phyloP scores from a whole-genome alignment of 2,329 filamentous ascomycete genomes.

The Pyrenophora graminea region DNA sequence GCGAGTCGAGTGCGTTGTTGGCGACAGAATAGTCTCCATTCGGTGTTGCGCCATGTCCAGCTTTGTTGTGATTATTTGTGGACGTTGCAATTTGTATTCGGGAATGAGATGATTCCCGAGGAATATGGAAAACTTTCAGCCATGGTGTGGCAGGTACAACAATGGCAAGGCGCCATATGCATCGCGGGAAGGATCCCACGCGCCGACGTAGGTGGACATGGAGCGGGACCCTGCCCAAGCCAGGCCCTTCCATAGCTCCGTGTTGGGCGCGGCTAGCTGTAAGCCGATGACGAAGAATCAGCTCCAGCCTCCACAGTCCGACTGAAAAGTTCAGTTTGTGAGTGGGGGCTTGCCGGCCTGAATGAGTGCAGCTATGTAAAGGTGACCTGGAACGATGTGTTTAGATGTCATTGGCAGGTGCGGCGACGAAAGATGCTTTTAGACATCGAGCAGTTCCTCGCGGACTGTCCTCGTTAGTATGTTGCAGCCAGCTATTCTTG shows the following conservation, averaged over 20 bases:
- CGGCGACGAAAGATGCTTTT: conserved; percentile 16
- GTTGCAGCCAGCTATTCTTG: conserved; percentile 25
- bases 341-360: conserved; percentile 10
- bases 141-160: conserved; percentile 1
- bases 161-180: conserved; percentile 39
- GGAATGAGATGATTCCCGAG: conserved; percentile 39
- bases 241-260: conserved; percentile 17
- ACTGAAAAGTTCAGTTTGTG: conserved; percentile 1
- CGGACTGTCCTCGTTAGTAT: conserved; percentile 20
- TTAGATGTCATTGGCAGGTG: conserved; percentile 21
- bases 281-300: conserved; percentile 5
- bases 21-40: conserved; percentile 52
- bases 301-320: neutral
- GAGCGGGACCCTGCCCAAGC: conserved; percentile 53
- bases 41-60: conserved; percentile 50
- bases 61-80: conserved; percentile 55
- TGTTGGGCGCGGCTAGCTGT: conserved; percentile 10
- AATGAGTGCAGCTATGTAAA: conserved; percentile 4
- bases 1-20: conserved; percentile 47
- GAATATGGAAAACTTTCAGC: conserved; percentile 14
- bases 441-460: conserved; percentile 18
- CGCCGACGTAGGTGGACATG: conserved; percentile 55
- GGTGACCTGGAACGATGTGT: conserved; percentile 5
- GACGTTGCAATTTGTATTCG: conserved; percentile 55
- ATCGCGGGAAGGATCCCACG: conserved; percentile 52